Conservation (phyloP, 495 filamentous ascomycete species). For the Annulohypoxylon nitens region DNA sequence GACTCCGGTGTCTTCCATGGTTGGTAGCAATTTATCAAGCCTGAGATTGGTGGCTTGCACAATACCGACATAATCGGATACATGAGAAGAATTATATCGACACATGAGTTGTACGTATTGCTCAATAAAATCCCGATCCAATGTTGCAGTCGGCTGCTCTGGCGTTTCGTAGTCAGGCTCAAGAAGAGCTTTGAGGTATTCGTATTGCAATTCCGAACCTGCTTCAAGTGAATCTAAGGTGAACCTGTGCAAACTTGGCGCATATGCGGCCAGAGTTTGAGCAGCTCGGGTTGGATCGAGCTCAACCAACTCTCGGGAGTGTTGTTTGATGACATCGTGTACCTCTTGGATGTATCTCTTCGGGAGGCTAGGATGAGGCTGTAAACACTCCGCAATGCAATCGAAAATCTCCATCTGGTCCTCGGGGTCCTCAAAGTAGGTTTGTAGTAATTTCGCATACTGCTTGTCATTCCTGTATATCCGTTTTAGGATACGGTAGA, state of each 20-base stretch:
- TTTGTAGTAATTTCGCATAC: conserved; percentile 80
- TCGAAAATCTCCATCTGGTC: conserved; percentile 79
- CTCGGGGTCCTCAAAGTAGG: conserved; percentile 88
- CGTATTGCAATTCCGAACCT: conserved; percentile 74
- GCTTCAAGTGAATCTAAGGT: conserved; percentile 74
- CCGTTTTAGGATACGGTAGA: conserved; percentile 93
- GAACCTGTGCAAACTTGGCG: conserved; percentile 77
- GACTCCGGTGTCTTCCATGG: conserved; percentile 88
- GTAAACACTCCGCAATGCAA: conserved; percentile 84
- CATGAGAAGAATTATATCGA: conserved; percentile 81
- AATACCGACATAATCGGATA: conserved; percentile 84
- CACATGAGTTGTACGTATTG: conserved; percentile 93
- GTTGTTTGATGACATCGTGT: conserved; percentile 74
- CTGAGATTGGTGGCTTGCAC: conserved; percentile 84
- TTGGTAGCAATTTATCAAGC: conserved; percentile 83
- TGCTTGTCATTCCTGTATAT: conserved; percentile 85
- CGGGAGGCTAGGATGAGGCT: conserved; percentile 74
- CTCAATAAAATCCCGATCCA: conserved; percentile 74
- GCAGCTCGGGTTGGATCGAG: conserved; percentile 79
- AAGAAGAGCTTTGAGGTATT: conserved; percentile 82
- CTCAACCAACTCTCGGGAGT: conserved; percentile 75
- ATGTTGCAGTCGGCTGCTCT: conserved; percentile 52
- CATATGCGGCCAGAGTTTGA: conserved; percentile 73
- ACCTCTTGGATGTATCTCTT: conserved; percentile 83
- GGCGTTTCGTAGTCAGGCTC: conserved; percentile 70